Evolutionary conservation across 1,284 basidiomycete species (phyloP).

Genomic region (Meira nashicola): DNA sequence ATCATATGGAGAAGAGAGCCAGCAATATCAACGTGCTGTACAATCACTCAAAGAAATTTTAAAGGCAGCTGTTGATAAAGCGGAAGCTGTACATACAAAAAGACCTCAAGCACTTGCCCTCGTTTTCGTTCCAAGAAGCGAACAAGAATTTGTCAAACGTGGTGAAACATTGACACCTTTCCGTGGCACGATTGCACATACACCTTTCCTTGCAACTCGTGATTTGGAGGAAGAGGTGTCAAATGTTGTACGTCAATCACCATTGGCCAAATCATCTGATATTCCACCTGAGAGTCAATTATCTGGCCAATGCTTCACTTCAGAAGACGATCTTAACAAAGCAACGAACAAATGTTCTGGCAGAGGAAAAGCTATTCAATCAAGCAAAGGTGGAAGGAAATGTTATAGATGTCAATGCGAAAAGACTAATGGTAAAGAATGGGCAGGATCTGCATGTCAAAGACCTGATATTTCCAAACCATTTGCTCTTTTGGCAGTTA

Average conservation of each 20-base stretch:
- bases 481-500: constrained; percentile 35
- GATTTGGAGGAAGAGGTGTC: neutral
- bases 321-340: constrained; percentile 22
- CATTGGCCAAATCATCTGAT: constrained; percentile 4
- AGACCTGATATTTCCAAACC: constrained; percentile 41
- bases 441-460: constrained; percentile 46
- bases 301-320: constrained; percentile 30
- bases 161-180: constrained; percentile 22
- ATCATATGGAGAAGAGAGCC: constrained; percentile 22
- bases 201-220: constrained; percentile 4
- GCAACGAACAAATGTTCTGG: constrained; percentile 39
- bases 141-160: constrained; percentile 15
- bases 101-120: constrained; percentile 18
- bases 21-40: constrained; percentile 21
- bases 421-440: constrained; percentile 24
- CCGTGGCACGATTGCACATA: neutral
- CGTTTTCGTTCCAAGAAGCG: constrained; percentile 21
- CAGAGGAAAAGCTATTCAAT: constrained; percentile 34
- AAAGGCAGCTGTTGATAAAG: constrained; percentile 15
- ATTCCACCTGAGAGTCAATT: constrained; percentile 12
- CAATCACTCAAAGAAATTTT: constrained; percentile 19
- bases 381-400: constrained; percentile 29
- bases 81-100: constrained; percentile 15
- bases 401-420: constrained; percentile 45
- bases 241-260: neutral